Base-by-base conservation (phyloP, 768 basidiomycete species). In the Pulveroboletus ravenelii region DNA sequence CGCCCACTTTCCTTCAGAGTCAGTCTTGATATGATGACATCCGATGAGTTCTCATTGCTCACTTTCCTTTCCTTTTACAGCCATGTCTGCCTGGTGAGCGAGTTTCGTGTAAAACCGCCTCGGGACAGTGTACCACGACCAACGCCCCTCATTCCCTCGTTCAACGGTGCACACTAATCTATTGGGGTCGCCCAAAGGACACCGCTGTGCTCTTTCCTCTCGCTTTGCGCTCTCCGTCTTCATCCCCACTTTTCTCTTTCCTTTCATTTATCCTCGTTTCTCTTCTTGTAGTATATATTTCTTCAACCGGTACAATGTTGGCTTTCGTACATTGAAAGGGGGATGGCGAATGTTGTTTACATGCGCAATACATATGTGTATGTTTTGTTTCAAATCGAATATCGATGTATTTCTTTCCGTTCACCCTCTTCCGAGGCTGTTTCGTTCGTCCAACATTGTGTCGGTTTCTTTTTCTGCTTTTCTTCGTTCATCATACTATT, bases 1-100 rank as follows among this genome's bases (percentile, higher is more conserved):
- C 68, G 81, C 85, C 2, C 92, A 97, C 65, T 96, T 93, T 78
- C 93, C 95, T 20, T 94, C 93, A 52, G 94, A 97, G 93, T 97
- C 70, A 65, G 92, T 85, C 14, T n/a, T 41, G 52, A 31, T 23
- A 2, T 4, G 20, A 23, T 23, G 20, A 23, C 20, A 49, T 49
- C 39, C 41, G 32, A 35, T 50, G 43, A 31, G 46, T 50, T 39
- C 27, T 40, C 25, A 37, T 47, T 5, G 17, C 12, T 30, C 27
- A 53, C 43, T 44, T 30, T 31, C 54, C 43, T 47, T 61, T 61
- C 54, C 32, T 23, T 23, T 23, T 23, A 4, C 56, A 91, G 89
- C 64, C 89, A 92, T 62, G 70, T 92, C 50, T 82, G 80, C 54
- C 75, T 91, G 53, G 73, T 79, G 54, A 71, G 78, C 62, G 84